Evolutionary conservation across 352 stramenopile species (phyloP).

Genomic region (Phytophthora tubulina): DNA sequence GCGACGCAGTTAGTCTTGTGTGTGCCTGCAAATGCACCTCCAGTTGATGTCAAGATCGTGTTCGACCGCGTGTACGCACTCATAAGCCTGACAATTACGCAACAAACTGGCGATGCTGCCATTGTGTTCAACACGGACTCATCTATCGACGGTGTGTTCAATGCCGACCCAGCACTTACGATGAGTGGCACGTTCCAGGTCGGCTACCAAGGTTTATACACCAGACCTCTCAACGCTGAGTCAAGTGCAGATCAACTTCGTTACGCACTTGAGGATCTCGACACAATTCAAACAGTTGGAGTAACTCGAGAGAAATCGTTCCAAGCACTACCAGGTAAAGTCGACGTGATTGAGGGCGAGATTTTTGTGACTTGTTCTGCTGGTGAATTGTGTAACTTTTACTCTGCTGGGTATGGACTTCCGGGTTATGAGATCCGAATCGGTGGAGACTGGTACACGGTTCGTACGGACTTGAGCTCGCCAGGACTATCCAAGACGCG

Average conservation of each 20-base stretch:
- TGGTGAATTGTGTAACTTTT: slow-evolving; percentile 63
- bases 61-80: slow-evolving; percentile 77
- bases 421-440: slow-evolving; percentile 68
- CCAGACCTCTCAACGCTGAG: slow-evolving; percentile 71
- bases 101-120: slow-evolving; percentile 28
- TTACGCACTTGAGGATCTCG: slow-evolving; percentile 73
- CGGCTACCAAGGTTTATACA: slow-evolving; percentile 70
- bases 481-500: slow-evolving; percentile 47
- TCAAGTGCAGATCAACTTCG: slow-evolving; percentile 71
- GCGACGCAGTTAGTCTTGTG: slow-evolving; percentile 54
- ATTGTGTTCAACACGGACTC: slow-evolving; percentile 32
- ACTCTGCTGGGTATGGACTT: slow-evolving; percentile 60
- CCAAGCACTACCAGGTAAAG: slow-evolving; percentile 51
- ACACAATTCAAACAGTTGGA: slow-evolving; percentile 61
- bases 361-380: slow-evolving; percentile 70
- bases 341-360: slow-evolving; percentile 66
- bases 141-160: slow-evolving; percentile 72
- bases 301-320: slow-evolving; percentile 61
- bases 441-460: slow-evolving; percentile 74
- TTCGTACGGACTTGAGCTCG: slow-evolving; percentile 58
- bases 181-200: slow-evolving; percentile 89
- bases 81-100: slow-evolving; percentile 43
- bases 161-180: slow-evolving; percentile 43
- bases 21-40: slow-evolving; percentile 10
- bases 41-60: slow-evolving; percentile 56